phyloP scores from a whole-genome alignment of 179 eudicot species.

The Patellifolia procumbens region DNA sequence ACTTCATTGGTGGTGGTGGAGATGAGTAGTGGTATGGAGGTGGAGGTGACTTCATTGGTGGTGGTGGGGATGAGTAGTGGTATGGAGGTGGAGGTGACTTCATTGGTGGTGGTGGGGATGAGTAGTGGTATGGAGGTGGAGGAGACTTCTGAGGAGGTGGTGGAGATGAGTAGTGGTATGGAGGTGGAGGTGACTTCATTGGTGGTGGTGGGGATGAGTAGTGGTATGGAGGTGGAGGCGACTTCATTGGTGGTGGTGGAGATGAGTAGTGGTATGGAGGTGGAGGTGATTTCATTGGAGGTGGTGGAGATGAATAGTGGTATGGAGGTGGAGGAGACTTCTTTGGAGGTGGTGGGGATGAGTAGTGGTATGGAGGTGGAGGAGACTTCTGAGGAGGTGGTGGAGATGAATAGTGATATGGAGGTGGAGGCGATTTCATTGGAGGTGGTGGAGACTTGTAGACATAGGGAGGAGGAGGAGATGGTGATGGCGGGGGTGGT shows the following conservation, averaged over 20 bases:
- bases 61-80: conserved; percentile 7
- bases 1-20: conserved; percentile 7
- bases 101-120: neutral
- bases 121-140: neutral
- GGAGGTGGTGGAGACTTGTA: conserved; percentile 21
- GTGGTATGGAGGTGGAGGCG: neutral
- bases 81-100: conserved; percentile 8
- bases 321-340: neutral
- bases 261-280: neutral
- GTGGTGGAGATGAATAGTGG: neutral
- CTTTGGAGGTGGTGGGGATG: conserved; percentile 6
- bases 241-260: neutral
- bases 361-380: neutral
- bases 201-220: conserved; percentile 7
- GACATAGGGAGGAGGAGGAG: conserved; percentile 8
- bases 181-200: neutral
- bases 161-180: neutral
- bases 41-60: conserved; percentile 9
- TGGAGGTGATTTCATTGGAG: neutral
- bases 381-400: neutral
- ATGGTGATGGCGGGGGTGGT: conserved; percentile 13
- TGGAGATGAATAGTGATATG: neutral
- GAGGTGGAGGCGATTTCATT: neutral
- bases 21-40: conserved; percentile 5
- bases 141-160: neutral